Base-by-base conservation (phyloP, 768 basidiomycete species). In the Tylopilus sp. region DNA sequence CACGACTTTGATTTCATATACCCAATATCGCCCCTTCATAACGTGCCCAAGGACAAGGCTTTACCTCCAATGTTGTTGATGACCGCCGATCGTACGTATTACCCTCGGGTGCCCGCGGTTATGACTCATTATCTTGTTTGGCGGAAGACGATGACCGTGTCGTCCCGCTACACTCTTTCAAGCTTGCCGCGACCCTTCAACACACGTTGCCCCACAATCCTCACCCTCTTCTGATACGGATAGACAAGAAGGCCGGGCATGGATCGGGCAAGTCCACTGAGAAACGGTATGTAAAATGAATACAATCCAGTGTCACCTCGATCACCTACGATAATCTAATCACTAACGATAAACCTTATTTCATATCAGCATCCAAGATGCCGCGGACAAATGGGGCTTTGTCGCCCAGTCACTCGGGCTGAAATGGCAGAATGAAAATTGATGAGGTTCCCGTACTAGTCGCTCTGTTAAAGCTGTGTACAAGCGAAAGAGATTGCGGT, bases 91-190 rank as follows among this genome's bases (percentile, higher is more conserved):
- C 87, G 86, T 91, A 65, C 56, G 86, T 76, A 40, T 25, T 17
- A 42, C n/a, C 10, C 7, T 28, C 8, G 8, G 28, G 28, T 31
- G 5, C 18, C 17, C 31, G 21, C 18, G 6, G 47, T 35, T 9
- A 25, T 47, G 40, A 44, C 55, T 60, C 20, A 59, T 28, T n/a
- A 26, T 13, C 12, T 21, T 23, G 25, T 25, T 42, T 40, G 36
- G 35, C 20, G 28, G 12, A 59, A 89, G 88, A 89, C 55, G 90
- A 91, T 57, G 88, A 90, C 60, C 84, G 90, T 30, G 90, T 92
- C n/a, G 88, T 91, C 5, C 88, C 88, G 1, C 72, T 89, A 64
- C 91, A 91, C 68, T 88, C 88, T 9, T 91, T 88, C 79, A 93
- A 93, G 69, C 76, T 82, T 45, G 83, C 85, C 0, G 91, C 91